phyloP scores from a whole-genome alignment of 2,329 filamentous ascomycete species.

The Geosmithia morbida region DNA sequence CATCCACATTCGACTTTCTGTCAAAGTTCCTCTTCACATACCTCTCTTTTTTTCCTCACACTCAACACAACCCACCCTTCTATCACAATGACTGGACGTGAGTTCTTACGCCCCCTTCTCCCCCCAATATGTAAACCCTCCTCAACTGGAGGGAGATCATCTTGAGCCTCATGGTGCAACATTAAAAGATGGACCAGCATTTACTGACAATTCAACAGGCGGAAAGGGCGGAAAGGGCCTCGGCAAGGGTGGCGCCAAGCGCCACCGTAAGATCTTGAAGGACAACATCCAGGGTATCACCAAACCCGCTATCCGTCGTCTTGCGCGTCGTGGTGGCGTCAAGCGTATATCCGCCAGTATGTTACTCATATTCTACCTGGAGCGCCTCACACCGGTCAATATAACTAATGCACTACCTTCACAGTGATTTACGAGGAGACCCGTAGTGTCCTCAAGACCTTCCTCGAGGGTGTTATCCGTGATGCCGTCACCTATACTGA shows the following conservation, averaged over 20 bases:
- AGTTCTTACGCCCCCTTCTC: constrained; percentile 6
- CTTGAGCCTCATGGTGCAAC: background rate
- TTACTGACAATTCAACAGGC: constrained; percentile 44
- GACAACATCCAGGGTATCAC: constrained; percentile 99
- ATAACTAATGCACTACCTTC: constrained; percentile 4
- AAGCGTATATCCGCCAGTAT: constrained; percentile 97
- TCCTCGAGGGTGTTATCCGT: constrained; percentile 64
- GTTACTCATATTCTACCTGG: constrained; percentile 13
- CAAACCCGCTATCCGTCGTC: constrained; percentile 96
- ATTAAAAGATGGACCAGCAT: constrained; percentile 11
- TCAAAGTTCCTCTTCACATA: background rate
- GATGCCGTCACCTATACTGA: constrained; percentile 68
- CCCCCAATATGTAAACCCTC: background rate
- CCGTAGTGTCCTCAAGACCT: constrained; percentile 63
- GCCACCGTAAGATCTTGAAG: constrained; percentile 97
- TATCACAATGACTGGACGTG: constrained; percentile 20
- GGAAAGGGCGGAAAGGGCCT: constrained; percentile 96
- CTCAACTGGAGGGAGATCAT: background rate
- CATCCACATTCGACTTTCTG: constrained; percentile 2
- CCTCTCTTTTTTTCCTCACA: background rate
- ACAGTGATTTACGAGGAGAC: constrained; percentile 67
- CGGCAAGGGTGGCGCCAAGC: constrained; percentile 97
- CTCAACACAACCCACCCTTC: constrained; percentile 3
- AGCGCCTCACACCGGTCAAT: background rate
- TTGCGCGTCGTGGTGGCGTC: constrained; percentile 97